Evolutionary conservation across 495 filamentous ascomycete species (phyloP).

Genomic region (Cryomyces antarcticus): DNA sequence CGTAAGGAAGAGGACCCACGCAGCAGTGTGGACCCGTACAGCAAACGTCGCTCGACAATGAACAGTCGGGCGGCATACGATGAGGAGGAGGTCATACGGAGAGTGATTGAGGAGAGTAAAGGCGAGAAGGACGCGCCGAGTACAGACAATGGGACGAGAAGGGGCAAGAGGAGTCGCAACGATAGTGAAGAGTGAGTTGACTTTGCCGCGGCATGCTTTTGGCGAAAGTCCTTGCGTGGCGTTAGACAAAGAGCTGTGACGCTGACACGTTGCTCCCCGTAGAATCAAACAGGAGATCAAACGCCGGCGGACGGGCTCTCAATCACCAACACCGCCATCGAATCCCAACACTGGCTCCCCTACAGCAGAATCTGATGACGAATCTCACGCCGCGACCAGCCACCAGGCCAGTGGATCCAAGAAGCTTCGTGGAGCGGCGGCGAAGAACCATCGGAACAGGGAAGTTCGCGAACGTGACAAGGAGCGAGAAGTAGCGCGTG

Average conservation of each 20-base stretch:
- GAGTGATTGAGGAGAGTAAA: constrained; percentile 90
- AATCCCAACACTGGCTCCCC: constrained; percentile 27
- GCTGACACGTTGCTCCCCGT: neutral
- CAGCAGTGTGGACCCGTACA: constrained; percentile 20
- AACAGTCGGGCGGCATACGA: constrained; percentile 93
- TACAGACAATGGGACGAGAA: constrained; percentile 30
- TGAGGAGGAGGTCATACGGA: constrained; percentile 72
- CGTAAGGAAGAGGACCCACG: constrained; percentile 5
- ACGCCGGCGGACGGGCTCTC: constrained; percentile 56
- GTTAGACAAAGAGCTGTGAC: neutral
- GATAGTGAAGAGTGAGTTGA: constrained; percentile 76
- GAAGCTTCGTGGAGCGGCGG: constrained; percentile 41
- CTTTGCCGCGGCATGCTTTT: constrained; percentile 4
- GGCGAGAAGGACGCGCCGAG: constrained; percentile 33
- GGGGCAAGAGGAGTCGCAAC: constrained; percentile 68
- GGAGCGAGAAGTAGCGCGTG: constrained; percentile 44
- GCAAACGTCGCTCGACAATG: constrained; percentile 88
- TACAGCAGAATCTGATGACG: constrained; percentile 51
- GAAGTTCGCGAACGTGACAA: constrained; percentile 41
- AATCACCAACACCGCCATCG: constrained; percentile 37
- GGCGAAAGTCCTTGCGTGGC: constrained; percentile 1
- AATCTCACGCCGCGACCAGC: constrained; percentile 23
- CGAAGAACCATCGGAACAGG: constrained; percentile 50
- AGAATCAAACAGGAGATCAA: constrained; percentile 32
- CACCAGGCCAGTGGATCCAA: constrained; percentile 29